phyloP scores from a whole-genome alignment of 2,329 filamentous ascomycete genomes.

The Didymella lethalis region DNA sequence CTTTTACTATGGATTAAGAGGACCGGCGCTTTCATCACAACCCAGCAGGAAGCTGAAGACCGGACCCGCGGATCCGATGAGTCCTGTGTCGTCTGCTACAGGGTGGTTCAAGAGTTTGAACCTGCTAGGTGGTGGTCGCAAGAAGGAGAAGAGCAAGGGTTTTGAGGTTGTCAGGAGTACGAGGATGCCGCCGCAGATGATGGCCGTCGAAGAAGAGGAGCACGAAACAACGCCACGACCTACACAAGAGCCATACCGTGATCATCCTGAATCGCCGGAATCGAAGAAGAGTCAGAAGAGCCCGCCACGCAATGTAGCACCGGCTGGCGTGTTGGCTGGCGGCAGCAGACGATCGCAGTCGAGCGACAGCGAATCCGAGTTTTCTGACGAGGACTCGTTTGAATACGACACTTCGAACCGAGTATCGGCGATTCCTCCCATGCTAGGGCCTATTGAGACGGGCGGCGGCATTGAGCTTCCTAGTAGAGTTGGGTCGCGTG shows the following conservation, averaged over 20 bases:
- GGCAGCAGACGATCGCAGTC: conserved; percentile 55
- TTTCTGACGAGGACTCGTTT: conserved; percentile 57
- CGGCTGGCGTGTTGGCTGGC: conserved; percentile 27
- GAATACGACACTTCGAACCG: conserved; percentile 48
- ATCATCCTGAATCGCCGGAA: conserved; percentile 54
- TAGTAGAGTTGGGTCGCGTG: conserved; percentile 68
- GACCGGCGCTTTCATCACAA: conserved; percentile 81
- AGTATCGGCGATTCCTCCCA: conserved; percentile 62
- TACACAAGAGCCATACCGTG: conserved; percentile 60
- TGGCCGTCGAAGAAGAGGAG: conserved; percentile 69
- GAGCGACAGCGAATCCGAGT: conserved; percentile 48
- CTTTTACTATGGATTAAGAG: conserved; percentile 93
- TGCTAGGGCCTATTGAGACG: conserved; percentile 67
- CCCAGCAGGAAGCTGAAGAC: conserved; percentile 88
- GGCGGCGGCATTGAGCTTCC: conserved; percentile 69
- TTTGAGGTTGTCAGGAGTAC: conserved; percentile 96
- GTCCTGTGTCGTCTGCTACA: conserved; percentile 85
- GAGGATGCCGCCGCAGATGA: conserved; percentile 77
- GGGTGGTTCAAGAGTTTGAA: conserved; percentile 78
- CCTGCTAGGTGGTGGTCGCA: conserved; percentile 80
- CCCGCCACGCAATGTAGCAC: conserved; percentile 22
- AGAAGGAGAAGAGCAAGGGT: conserved; percentile 92
- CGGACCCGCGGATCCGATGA: conserved; percentile 92
- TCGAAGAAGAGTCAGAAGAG: conserved; percentile 25
- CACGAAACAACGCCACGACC: conserved; percentile 29